Percentiles rank a stretch among this genome's conserved stretches.
Evolutionary conservation across 2,329 filamentous ascomycete genomes (phyloP).

Genomic region (Fusarium protoensiforme): DNA sequence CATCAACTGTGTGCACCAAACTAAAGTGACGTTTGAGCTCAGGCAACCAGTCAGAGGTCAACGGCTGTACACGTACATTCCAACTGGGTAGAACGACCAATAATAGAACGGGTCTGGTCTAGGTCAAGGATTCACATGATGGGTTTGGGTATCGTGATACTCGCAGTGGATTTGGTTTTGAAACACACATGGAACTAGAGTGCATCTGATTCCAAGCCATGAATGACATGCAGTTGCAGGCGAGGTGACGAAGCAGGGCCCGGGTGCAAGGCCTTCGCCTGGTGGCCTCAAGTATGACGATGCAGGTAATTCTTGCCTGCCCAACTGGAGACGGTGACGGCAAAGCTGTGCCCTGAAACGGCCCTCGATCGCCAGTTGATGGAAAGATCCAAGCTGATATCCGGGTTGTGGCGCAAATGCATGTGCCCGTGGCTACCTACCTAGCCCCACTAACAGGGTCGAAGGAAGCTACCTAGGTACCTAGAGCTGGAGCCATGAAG

Average conservation of each 20-base stretch:
- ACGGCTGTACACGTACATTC: background rate
- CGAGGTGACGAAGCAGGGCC: background rate
- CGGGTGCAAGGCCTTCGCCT: background rate
- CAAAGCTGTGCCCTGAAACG: background rate
- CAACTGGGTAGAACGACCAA: background rate
- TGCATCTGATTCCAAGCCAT: background rate
- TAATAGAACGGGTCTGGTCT: background rate
- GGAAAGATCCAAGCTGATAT: background rate
- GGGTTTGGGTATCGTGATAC: slow-evolving; percentile 5
- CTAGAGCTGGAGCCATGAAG: background rate
- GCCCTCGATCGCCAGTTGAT: background rate
- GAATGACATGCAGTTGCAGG: background rate
- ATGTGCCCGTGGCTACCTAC: slow-evolving; percentile 9
- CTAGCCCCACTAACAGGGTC: background rate
- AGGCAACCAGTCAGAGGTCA: background rate
- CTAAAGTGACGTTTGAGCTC: background rate
- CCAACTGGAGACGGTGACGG: background rate
- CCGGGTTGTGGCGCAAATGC: slow-evolving; percentile 9
- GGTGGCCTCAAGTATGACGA: background rate
- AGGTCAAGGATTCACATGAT: background rate
- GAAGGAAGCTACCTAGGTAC: too few species aligned
- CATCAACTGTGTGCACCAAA: background rate
- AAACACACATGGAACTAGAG: background rate
- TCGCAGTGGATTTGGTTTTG: background rate
- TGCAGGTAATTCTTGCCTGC: background rate